A percentile compares a stretch with the other conserved stretches of the same genome.
Evolutionary conservation across 176 grass and related monocot species (phyloP).

Genomic region (Phoenix roebelenii): DNA sequence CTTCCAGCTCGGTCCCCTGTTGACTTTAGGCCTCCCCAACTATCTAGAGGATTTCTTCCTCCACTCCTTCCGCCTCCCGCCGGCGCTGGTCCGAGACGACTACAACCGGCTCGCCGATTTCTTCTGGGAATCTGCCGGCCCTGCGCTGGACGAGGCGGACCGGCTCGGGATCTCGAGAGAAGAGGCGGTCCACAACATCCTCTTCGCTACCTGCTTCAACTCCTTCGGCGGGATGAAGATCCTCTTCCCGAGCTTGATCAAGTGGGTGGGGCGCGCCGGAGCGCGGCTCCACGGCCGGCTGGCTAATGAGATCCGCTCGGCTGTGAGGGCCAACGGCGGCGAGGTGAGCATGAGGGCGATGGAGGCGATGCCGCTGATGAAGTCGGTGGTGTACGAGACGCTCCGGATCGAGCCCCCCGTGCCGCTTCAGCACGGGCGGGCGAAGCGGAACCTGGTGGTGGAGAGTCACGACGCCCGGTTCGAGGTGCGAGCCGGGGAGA

Average conservation of each 20-base stretch:
- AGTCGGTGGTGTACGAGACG: constrained; percentile 86
- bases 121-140: constrained; percentile 50
- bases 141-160: constrained; percentile 63
- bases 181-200: constrained; percentile 86
- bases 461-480: constrained; percentile 85
- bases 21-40: constrained; percentile 69
- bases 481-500: constrained; percentile 80
- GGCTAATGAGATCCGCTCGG: constrained; percentile 64
- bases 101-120: constrained; percentile 68
- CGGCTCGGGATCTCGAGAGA: constrained; percentile 57
- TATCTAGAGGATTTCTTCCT: constrained; percentile 69
- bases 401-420: constrained; percentile 91
- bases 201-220: constrained; percentile 98
- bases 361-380: constrained; percentile 80
- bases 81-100: constrained; percentile 63
- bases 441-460: constrained; percentile 91
- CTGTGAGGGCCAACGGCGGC: constrained; percentile 38
- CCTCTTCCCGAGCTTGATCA: constrained; percentile 59
- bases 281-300: constrained; percentile 49
- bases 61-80: constrained; percentile 74
- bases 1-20: constrained; percentile 69
- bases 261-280: constrained; percentile 82
- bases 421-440: constrained; percentile 80
- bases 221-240: constrained; percentile 84
- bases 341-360: constrained; percentile 56